Percentiles rank a stretch among this genome's conserved stretches.
Conservation (phyloP, 73 alveolate genomes). For the Stentor coeruleus region DNA sequence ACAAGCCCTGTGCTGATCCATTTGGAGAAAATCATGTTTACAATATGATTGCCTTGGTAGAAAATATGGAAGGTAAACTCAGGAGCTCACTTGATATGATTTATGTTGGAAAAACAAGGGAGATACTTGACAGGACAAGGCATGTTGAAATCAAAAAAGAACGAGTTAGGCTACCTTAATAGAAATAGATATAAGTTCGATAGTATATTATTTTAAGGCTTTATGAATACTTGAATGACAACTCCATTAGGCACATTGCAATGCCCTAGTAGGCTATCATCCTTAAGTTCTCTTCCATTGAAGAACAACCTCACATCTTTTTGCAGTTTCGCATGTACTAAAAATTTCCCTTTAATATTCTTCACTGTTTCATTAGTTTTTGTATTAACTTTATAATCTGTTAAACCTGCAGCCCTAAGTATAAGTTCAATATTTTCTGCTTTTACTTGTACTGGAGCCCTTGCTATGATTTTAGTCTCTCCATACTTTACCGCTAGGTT, state of each 20-base stretch:
- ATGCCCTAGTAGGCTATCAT: not conserved
- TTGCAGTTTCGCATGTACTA: not conserved
- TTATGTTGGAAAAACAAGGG: slow-evolving; percentile 31
- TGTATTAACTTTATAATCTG: not conserved
- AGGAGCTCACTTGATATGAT: slow-evolving; percentile 32
- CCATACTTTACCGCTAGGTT: slow-evolving; percentile 18
- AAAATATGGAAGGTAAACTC: slow-evolving; percentile 36
- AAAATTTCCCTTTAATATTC: not conserved
- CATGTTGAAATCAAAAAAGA: not conserved
- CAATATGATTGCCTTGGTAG: slow-evolving; percentile 14
- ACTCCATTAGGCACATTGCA: not conserved
- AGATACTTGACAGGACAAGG: slow-evolving; percentile 30
- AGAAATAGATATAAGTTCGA: too few species aligned
- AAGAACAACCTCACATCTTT: not conserved
- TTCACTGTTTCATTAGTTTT: not conserved
- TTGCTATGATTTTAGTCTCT: not conserved
- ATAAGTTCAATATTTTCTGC: not conserved
- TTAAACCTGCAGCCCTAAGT: not conserved
- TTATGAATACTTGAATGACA: not conserved
- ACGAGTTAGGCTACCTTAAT: not conserved
- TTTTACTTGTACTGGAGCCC: not conserved
- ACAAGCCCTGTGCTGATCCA: not conserved
- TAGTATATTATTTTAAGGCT: too few species aligned
- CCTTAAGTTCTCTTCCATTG: not conserved
- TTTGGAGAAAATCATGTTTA: slow-evolving; percentile 22